Base-by-base conservation (phyloP, 768 basidiomycete species). In the Lyophyllum decastes region DNA sequence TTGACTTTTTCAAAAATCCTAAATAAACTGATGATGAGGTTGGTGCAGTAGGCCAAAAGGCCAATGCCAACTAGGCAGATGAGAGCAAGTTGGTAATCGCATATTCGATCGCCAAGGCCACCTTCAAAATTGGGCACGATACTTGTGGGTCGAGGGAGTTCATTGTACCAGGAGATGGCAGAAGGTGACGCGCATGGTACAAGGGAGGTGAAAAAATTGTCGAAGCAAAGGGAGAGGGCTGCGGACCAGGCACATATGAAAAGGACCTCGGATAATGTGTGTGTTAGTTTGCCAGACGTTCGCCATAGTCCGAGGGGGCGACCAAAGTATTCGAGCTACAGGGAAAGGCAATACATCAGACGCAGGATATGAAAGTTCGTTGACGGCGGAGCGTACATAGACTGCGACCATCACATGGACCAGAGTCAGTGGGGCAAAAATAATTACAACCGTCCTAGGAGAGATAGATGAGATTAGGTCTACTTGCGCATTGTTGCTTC, bases 231-330 rank as follows among this genome's bases (percentile, higher is more conserved):
- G 17, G 92, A 92, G 53, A 95, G 81, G 16, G 90, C 87, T 30
- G 92, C 90, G 56, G 92, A 93, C 93, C 94, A 96, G n/a, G 89
- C 84, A 72, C 94, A 95, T 64, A 94, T 94, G 70, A 93, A 94
- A 54, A 93, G 78, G 45, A 94, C 89, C 76, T 96, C 95, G 46
- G 86, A 82, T 30, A 95, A 82, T 7, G 94, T 95, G 67, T 95
- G 88, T 2, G 89, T 85, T 35, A 95, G 82, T 72, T 95, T 95
- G 49, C 79, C 85, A 30, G 92, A 92, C 30, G 94, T 94, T 51
- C 83, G 81, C 95, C 95, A 96, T 27, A 96, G 77, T n/a, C 94
- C 95, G 22, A 96, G 76, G 6, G 95, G 94, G 34, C 89, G 86
- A 40, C 94, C 90, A 66, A 95, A 95, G 73, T 97, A 97, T 73